Evolutionary conservation across 2,329 filamentous ascomycete genomes (phyloP).

Genomic region (Myriosclerotinia curreyana): DNA sequence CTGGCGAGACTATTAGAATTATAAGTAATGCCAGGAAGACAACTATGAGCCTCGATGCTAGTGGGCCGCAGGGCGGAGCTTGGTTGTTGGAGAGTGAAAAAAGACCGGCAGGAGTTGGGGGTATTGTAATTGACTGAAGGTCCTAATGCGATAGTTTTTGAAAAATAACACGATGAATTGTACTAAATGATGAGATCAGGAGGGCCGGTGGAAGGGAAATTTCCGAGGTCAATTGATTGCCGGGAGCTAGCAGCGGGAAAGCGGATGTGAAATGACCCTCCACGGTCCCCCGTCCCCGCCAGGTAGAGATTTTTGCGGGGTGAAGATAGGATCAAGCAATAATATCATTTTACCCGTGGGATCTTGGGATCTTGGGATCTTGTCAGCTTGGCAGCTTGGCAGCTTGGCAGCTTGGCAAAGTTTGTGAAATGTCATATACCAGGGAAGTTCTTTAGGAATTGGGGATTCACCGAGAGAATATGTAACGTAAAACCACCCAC

Average conservation of each 20-base stretch:
- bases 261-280: not conserved
- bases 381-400: not conserved
- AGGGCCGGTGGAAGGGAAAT: not conserved
- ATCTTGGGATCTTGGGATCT: too few relatives aligned
- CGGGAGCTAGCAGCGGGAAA: slow-evolving; percentile 1
- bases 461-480: not conserved
- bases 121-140: slow-evolving; percentile 23
- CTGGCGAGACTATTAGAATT: slow-evolving; percentile 74
- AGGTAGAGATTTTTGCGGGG: not conserved
- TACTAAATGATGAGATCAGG: not conserved
- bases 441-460: not conserved
- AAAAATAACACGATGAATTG: not conserved
- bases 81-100: slow-evolving; percentile 63
- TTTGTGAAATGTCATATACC: too few relatives aligned
- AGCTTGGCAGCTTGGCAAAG: too few relatives aligned
- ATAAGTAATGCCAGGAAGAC: slow-evolving; percentile 67
- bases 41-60: slow-evolving; percentile 69
- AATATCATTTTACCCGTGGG: slow-evolving; percentile 3
- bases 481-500: slow-evolving; percentile 6
- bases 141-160: not conserved
- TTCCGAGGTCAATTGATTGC: not conserved
- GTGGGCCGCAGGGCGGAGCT: slow-evolving; percentile 62
- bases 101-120: slow-evolving; percentile 26
- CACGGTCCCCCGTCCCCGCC: not conserved
- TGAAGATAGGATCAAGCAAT: not conserved